Base-by-base conservation (phyloP, 768 basidiomycete genomes). In the Lenzites betulinus region DNA sequence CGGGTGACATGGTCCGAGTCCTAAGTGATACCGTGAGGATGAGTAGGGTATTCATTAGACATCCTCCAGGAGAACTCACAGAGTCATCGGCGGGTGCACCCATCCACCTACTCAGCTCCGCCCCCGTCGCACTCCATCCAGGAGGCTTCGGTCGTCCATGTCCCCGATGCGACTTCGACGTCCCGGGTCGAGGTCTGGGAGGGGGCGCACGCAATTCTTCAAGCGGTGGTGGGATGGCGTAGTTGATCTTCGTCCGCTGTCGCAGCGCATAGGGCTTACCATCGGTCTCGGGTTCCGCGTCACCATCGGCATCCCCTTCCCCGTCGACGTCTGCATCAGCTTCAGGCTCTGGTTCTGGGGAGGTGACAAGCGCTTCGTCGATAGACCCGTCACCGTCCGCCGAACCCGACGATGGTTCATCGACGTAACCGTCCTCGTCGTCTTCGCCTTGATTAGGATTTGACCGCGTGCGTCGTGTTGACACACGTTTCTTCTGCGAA, bases 71-170 rank as follows among this genome's bases (percentile, higher is more conserved):
- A 23, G 12, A 9, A 67, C 70, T 54, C 43, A 76, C 88, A 6
- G 90, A 91, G 69, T 92, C 90, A 64, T 91, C 89, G 0, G 78
- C 81, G 16, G 77, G 76, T 72, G 89, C 84, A 9, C 88, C 88
- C 84, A 93, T 88, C 85, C 87, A 90, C 58, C 82, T 79, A 46
- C 88, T 84, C 35, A 92, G 72, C 74, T 92, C 90, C 0, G 90
- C 87, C 23, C 92, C 91, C 57, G 73, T 82, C 2, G 86, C 90
- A 73, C 90, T 92, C 90, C 90, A 92, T 4, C 90, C 89, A 16
- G 85, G 81, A 11, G 80, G 81, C 63, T 81, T 80, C 55, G 64
- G 78, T 43, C 73, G 67, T 46, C 76, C 77, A 26, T 73, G 75
- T 67, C 73, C 43, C 4, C 56, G 44, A 46, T 58, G 55, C 4